Base-by-base conservation (phyloP, 225 moss, liverwort and hornwort genomes). In the Straminergon stramineum region DNA sequence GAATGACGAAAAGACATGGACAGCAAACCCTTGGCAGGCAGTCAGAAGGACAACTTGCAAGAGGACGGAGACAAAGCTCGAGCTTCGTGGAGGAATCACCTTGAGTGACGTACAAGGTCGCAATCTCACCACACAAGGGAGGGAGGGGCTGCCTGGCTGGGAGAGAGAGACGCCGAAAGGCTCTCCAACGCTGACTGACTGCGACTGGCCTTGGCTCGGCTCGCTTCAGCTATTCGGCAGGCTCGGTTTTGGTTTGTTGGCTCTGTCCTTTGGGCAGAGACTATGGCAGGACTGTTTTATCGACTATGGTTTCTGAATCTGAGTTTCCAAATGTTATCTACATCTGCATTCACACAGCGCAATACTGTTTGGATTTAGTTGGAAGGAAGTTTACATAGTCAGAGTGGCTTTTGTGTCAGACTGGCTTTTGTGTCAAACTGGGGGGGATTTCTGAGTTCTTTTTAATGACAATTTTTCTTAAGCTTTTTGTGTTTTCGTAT, bases 321-420 rank as follows among this genome's bases (percentile, higher is more conserved):
- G 8, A 31, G 34, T 32, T 10, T 66, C 21, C 7, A 7, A n/a
- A 7, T 22, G 1, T 2, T 68, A 6, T 20, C 2, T 20, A 19
- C 3, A 1, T 6, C 2, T 7, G 22, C 22, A 21, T 69, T n/a
- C n/a, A n/a, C 69, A 69, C 69, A 11, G 37, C 4, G 13, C 7
- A 21, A 21, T 2, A 13, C 0, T 1, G 22, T 69, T n/a, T n/a
- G n/a, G 68, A n/a, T n/a, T 22, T 22, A 0, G 22, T 68, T 1
- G 0, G 2, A 19, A 6, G 6, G 21, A n/a, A n/a, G n/a, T n/a
- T n/a, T n/a, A n/a, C n/a, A n/a, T n/a, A n/a, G n/a, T n/a, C n/a
- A n/a, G n/a, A n/a, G n/a, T n/a, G n/a, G n/a, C n/a, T n/a, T n/a
- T n/a, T n/a, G n/a, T n/a, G n/a, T n/a, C n/a, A n/a, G n/a, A n/a